Conservation (phyloP, 768 basidiomycete genomes). For the Termitomyces sp. region DNA sequence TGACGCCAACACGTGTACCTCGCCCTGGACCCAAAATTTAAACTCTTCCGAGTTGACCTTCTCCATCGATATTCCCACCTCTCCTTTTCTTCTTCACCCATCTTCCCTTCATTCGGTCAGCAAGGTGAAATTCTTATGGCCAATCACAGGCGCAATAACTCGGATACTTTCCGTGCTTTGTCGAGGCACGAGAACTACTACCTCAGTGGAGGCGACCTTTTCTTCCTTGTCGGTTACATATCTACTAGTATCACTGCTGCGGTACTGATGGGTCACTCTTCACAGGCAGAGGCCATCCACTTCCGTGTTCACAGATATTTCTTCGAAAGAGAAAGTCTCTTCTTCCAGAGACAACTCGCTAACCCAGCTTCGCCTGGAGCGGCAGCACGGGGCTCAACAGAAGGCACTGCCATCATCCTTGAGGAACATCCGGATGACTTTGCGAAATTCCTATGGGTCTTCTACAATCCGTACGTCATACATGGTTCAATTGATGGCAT, state of each 20-base stretch:
- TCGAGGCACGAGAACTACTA: constrained; percentile 36
- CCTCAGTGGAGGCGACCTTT: constrained; percentile 45
- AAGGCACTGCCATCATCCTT: constrained; percentile 37
- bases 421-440: constrained; percentile 34
- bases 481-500: neutral
- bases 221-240: constrained; percentile 39
- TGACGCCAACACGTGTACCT: constrained; percentile 25
- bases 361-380: constrained; percentile 26
- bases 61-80: constrained; percentile 31
- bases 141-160: constrained; percentile 8
- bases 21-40: constrained; percentile 26
- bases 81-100: constrained; percentile 16
- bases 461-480: constrained; percentile 44
- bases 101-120: constrained; percentile 23
- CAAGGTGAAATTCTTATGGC: constrained; percentile 18
- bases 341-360: constrained; percentile 33
- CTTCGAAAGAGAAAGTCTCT: constrained; percentile 43
- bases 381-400: constrained; percentile 28
- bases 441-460: constrained; percentile 48
- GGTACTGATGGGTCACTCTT: constrained; percentile 22
- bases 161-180: constrained; percentile 18
- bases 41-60: constrained; percentile 14
- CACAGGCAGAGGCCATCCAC: constrained; percentile 45
- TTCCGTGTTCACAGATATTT: constrained; percentile 54
- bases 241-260: constrained; percentile 20